phyloP scores from a whole-genome alignment of 2,329 filamentous ascomycete species.

The Aspergillus felis region DNA sequence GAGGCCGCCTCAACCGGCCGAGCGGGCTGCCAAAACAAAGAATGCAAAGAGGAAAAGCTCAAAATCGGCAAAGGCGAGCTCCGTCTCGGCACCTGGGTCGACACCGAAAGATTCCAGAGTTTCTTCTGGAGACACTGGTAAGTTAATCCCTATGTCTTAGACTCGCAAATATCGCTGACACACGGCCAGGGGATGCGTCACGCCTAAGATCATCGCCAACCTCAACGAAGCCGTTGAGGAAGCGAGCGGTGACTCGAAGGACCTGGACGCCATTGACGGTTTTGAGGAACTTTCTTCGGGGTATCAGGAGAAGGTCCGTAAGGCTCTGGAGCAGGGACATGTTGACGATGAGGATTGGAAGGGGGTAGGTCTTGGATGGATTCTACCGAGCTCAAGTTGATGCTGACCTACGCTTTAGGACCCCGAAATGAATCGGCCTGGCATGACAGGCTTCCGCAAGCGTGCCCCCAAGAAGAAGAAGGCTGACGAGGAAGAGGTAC shows the following conservation, averaged over 20 bases:
- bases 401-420: constrained; percentile 52
- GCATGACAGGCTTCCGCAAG: constrained; percentile 60
- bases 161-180: constrained; percentile 1
- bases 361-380: constrained; percentile 58
- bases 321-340: constrained; percentile 70
- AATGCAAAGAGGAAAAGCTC: constrained; percentile 65
- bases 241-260: constrained; percentile 46
- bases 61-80: constrained; percentile 80
- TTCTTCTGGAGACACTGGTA: constrained; percentile 89
- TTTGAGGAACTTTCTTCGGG: constrained; percentile 72
- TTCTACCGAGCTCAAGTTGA: neutral
- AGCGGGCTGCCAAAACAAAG: constrained; percentile 67
- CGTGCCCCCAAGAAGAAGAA: constrained; percentile 36
- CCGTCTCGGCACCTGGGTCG: constrained; percentile 71
- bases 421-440: constrained; percentile 66
- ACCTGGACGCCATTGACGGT: constrained; percentile 70
- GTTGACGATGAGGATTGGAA: constrained; percentile 85
- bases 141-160: constrained; percentile 19
- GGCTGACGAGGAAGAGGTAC: constrained; percentile 25
- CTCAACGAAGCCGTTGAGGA: constrained; percentile 49
- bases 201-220: constrained; percentile 67
- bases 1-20: constrained; percentile 69
- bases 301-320: constrained; percentile 67
- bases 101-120: constrained; percentile 55
- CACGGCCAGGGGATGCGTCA: constrained; percentile 71